Evolutionary conservation across 2,329 filamentous ascomycete species (phyloP).

Genomic region (Emergomyces orientalis): DNA sequence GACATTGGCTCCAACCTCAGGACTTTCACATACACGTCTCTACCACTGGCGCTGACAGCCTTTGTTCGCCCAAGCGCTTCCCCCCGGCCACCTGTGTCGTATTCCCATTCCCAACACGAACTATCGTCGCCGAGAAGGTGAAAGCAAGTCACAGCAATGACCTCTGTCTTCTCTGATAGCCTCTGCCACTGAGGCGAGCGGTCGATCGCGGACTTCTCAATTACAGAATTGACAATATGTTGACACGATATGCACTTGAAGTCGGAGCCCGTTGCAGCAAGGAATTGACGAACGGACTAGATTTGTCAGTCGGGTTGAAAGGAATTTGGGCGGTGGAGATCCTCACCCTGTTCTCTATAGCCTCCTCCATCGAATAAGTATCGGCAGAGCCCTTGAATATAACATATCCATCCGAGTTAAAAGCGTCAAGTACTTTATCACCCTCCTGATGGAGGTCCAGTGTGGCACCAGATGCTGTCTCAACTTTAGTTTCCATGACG

Average conservation of each 20-base stretch:
- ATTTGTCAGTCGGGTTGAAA: conserved; percentile 1
- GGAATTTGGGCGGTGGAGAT: not conserved
- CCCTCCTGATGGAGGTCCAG: not conserved
- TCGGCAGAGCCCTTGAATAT: conserved; percentile 3
- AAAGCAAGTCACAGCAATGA: conserved; percentile 4
- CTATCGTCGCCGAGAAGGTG: conserved; percentile 3
- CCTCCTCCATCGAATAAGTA: not conserved
- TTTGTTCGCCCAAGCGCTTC: conserved; percentile 2
- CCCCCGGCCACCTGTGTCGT: not conserved
- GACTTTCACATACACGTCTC: conserved; percentile 4
- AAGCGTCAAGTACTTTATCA: conserved; percentile 1
- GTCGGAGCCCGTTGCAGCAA: not conserved
- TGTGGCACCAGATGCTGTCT: conserved; percentile 1
- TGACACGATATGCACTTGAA: not conserved
- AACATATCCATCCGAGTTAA: conserved; percentile 1
- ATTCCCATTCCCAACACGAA: conserved; percentile 3
- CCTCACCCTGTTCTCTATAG: conserved; percentile 1
- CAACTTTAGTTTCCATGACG: conserved; percentile 1
- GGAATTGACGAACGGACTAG: not conserved
- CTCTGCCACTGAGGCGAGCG: not conserved
- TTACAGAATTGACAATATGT: conserved; percentile 2
- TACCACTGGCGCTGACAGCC: conserved; percentile 1
- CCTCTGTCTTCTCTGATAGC: conserved; percentile 2
- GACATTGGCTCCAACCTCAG: conserved; percentile 1
- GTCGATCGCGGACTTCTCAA: conserved; percentile 1